Evolutionary conservation across 495 filamentous ascomycete species (phyloP), one percentile per base, ranked within the genome.

Genomic region (Tuber calosporum): DNA sequence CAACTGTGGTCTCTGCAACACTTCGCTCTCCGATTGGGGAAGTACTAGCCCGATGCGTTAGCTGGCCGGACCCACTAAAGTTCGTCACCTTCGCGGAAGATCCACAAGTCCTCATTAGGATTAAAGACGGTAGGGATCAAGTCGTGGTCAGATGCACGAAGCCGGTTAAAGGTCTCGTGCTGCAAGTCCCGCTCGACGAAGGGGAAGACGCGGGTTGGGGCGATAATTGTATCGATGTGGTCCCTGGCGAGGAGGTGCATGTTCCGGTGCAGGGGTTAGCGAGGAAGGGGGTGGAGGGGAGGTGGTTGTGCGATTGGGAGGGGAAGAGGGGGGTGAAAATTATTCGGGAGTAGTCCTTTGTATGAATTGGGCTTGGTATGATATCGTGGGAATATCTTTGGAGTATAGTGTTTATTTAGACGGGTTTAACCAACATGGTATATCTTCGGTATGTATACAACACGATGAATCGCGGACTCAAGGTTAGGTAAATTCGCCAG

Each of bases 51-150:
- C 84, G 93, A 39, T 90, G 92, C 73, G 88, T 95, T 66, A 93
- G 95, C 82, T 97, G 94, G 93, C 93, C 93, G 0, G 92, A 97
- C 80, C 94, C 94, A 67, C 86, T 97, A 74, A 97, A 97, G 84
- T 93, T 96, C 79, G 85, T 94, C 43, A 85, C 89, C 72, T 86
- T 95, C 40, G 84, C 34, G 81, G 67, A 48, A 13, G 58, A 70
- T n/a, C 75, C 78, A 7, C 41, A 66, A 48, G 41, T 79, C 36
- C 66, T 19, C 2, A 26, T 69, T 1, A 17, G 66, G 39, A 48
- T 73, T 4, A 39, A 41, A 66, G 40, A 45, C 13, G 40, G 69
- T 26, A 66, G 37, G 8, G 39, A 70, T 43, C 75, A 71, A 0
- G 86, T 88, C 5, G 74, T 83, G 66, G 74, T 89, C 41, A 84